Conservation (phyloP, 2,329 filamentous ascomycete species). For the Aspergillus puulaauensis region DNA sequence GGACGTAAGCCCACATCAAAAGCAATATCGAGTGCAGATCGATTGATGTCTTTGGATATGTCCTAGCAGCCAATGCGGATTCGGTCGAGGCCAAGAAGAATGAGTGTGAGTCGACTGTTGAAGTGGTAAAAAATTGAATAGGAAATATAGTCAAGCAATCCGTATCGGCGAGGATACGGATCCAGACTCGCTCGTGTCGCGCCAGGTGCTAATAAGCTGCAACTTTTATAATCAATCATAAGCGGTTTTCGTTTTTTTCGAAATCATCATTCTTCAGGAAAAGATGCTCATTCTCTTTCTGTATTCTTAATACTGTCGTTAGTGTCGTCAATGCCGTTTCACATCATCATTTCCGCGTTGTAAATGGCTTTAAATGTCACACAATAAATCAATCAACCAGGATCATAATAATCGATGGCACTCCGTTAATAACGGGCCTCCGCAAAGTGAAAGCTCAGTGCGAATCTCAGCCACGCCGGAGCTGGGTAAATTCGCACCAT, state of each 20-base stretch:
- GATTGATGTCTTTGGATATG: background rate
- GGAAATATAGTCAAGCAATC: background rate
- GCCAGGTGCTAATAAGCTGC: constrained; percentile 2
- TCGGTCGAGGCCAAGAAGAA: background rate
- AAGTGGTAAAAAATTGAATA: background rate
- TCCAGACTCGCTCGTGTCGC: constrained; percentile 6
- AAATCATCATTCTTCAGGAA: constrained; percentile 8
- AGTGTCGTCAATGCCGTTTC: constrained; percentile 31
- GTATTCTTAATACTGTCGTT: constrained; percentile 15
- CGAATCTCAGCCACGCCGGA: background rate
- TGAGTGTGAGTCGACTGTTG: constrained; percentile 2
- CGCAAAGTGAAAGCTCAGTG: background rate
- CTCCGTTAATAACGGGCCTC: constrained; percentile 22
- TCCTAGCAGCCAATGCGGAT: background rate
- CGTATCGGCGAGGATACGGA: constrained; percentile 1
- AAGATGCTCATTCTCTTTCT: constrained; percentile 12
- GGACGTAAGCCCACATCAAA: background rate
- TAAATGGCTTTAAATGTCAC: constrained; percentile 15
- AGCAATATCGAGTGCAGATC: background rate
- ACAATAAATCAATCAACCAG: constrained; percentile 27
- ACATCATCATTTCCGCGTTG: constrained; percentile 27
- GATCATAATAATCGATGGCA: constrained; percentile 24
- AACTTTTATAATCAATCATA: constrained; percentile 11
- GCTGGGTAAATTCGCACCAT: background rate
- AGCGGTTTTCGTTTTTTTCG: constrained; percentile 11